Evolutionary conservation across 148 eudicot species (phyloP), one percentile per base, ranked within the genome.

Genomic region (Fallopia convolvulus): DNA sequence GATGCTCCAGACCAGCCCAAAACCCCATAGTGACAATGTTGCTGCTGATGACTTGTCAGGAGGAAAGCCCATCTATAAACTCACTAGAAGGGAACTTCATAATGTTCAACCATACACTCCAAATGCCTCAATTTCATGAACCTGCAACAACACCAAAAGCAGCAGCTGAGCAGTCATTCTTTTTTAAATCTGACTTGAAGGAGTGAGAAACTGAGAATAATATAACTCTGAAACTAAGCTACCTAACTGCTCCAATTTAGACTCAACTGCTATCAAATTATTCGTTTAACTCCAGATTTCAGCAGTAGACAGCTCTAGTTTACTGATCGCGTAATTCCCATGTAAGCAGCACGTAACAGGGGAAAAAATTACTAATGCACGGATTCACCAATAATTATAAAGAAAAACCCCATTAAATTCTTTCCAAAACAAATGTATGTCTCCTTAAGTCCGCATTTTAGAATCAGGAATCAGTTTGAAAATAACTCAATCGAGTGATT

Each of bases 1-100:
- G 9, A 36, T 39, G 46, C 72, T 68, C 72, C 72, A 15, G 44
- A 68, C 72, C 20, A 68, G 36, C 21, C 72, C 72, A 39, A 68
- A 68, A 36, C 72, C 72, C 72, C 72, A 68, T 68, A 33, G 20
- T 39, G 72, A 68, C 72, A 68, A 14, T 68, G 72, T 36, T 6
- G 72, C 72, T 68, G 72, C 44, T 15, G 72, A 68, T 68, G 72
- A 39, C 72, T 68, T 39, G 46, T 42, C 72, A 36, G 8, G 42
- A 33, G 21, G 21, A 33, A 36, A 14, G 6, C 72, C 46, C 72
- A 68, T 68, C 44, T 68, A 15, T 68, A 21, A 36, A 46, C 72
- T 68, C 46, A 36, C n/a, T 68, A 13, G 36, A 21, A 33, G 0
- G 72, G 21, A 68, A 68, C 10, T 68, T 68, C 72, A 68, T 68